These are phyloP conservation scores for Hygrophorus russula DNA, from an alignment of 768 basidiomycete genomes.

Conservation along the genomic window DNA sequence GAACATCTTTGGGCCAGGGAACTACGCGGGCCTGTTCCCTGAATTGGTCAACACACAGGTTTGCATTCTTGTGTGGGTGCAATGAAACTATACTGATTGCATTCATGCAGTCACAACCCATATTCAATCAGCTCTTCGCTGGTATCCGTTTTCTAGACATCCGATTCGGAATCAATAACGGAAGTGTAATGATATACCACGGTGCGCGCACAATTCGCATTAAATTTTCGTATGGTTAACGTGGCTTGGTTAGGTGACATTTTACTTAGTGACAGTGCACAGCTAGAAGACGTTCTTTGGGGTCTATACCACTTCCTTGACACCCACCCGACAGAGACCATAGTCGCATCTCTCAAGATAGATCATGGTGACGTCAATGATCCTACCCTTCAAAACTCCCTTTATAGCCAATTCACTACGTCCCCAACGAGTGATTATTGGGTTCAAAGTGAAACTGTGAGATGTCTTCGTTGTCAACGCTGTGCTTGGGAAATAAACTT, in stretches of 20 bases:
- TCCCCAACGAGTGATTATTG: slow-evolving; percentile 1
- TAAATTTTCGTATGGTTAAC: background rate
- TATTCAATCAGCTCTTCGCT: slow-evolving; percentile 1
- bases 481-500: background rate
- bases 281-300: slow-evolving; percentile 4
- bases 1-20: background rate
- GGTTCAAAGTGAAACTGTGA: slow-evolving; percentile 4
- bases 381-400: slow-evolving; percentile 1
- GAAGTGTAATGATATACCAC: slow-evolving; percentile 1
- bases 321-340: slow-evolving; percentile 3
- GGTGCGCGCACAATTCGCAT: background rate
- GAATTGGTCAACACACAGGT: slow-evolving; percentile 2
- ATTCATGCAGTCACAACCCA: background rate
- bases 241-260: background rate
- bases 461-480: background rate
- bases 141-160: slow-evolving; percentile 5
- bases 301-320: slow-evolving; percentile 4
- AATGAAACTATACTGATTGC: background rate
- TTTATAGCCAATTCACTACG: slow-evolving; percentile 1
- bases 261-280: slow-evolving; percentile 1
- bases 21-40: background rate
- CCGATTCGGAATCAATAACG: background rate
- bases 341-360: slow-evolving; percentile 2
- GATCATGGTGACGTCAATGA: slow-evolving; percentile 2
- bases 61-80: background rate